These are phyloP conservation scores for Amyloporia xantha DNA, from an alignment of 768 basidiomycete species.

Conservation along the genomic window DNA sequence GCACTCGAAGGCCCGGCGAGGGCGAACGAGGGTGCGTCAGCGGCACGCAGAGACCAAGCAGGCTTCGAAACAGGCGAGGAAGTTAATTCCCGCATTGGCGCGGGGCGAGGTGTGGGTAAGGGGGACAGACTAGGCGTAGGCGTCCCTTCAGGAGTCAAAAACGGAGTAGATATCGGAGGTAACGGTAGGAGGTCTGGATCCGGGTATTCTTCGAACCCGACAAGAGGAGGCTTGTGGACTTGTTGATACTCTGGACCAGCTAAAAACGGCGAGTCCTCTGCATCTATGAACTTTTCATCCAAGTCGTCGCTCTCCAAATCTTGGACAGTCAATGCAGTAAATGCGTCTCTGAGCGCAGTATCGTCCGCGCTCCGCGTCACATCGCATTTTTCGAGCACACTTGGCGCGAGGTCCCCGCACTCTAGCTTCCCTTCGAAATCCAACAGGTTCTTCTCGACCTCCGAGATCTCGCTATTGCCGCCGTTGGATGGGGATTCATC, in stretches of 20 bases:
- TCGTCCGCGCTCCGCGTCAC: not conserved
- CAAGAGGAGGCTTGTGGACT: conserved; percentile 8
- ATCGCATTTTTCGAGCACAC: not conserved
- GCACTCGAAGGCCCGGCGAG: conserved; percentile 14
- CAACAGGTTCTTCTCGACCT: not conserved
- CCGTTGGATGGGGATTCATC: not conserved
- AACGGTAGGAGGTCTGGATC: conserved; percentile 41
- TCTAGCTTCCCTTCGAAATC: not conserved
- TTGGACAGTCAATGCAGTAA: not conserved
- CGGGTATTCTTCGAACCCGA: conserved; percentile 21
- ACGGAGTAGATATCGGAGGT: conserved; percentile 11
- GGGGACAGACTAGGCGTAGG: not conserved
- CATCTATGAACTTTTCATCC: conserved; percentile 1
- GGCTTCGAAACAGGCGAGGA: conserved; percentile 9
- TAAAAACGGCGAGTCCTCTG: conserved; percentile 12
- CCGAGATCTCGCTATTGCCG: not conserved
- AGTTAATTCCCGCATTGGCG: conserved; percentile 20
- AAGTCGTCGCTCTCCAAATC: not conserved
- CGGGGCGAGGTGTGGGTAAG: conserved; percentile 5
- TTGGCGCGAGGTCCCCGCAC: not conserved
- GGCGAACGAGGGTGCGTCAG: conserved; percentile 28
- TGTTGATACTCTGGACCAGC: conserved; percentile 7
- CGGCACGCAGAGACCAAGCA: conserved; percentile 37
- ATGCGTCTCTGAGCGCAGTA: not conserved
- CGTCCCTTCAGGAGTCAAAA: conserved; percentile 13